A percentile compares a stretch with the other conserved stretches of the same genome.
phyloP scores from a whole-genome alignment of 495 filamentous ascomycete genomes.

The Thermochaetoides thermophila region DNA sequence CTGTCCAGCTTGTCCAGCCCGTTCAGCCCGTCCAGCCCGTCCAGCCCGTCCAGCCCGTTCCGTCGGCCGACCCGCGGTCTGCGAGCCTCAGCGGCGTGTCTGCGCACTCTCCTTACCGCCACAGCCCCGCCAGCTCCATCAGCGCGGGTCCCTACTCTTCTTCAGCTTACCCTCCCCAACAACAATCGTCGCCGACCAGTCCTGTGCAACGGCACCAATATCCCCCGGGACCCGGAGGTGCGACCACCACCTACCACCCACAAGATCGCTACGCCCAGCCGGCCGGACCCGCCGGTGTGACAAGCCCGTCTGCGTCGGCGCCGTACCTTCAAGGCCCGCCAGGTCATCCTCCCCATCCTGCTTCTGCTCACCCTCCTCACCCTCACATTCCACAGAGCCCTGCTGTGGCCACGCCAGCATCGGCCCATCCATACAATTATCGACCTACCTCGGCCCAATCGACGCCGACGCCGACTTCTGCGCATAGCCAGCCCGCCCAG shows the following conservation, averaged over 20 bases:
- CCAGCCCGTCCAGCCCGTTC: constrained; percentile 36
- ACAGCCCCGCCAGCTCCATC: constrained; percentile 29
- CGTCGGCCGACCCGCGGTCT: constrained; percentile 35
- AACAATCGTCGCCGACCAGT: constrained; percentile 29
- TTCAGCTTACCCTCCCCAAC: background rate
- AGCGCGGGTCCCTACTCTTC: constrained; percentile 36
- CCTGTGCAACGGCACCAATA: constrained; percentile 35
- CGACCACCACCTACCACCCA: constrained; percentile 23
- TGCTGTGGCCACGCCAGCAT: constrained; percentile 30
- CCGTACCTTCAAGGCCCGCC: constrained; percentile 30
- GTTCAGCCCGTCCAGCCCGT: too few relatives aligned
- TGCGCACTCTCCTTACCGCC: constrained; percentile 39
- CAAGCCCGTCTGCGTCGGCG: constrained; percentile 22
- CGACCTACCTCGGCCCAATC: constrained; percentile 17
- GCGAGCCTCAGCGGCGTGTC: constrained; percentile 31
- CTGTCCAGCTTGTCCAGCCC: too few relatives aligned
- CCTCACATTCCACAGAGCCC: constrained; percentile 39
- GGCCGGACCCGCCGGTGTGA: constrained; percentile 23
- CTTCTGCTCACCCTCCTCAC: too few relatives aligned
- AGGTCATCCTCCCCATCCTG: too few relatives aligned
- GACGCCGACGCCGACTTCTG: constrained; percentile 42
- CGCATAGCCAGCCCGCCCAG: constrained; percentile 36
- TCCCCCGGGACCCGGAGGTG: too few relatives aligned
- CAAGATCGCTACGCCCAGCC: constrained; percentile 36
- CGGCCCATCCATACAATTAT: background rate